phyloP scores from a whole-genome alignment of 306 rosid species.

The Prinsepia uniflora region DNA sequence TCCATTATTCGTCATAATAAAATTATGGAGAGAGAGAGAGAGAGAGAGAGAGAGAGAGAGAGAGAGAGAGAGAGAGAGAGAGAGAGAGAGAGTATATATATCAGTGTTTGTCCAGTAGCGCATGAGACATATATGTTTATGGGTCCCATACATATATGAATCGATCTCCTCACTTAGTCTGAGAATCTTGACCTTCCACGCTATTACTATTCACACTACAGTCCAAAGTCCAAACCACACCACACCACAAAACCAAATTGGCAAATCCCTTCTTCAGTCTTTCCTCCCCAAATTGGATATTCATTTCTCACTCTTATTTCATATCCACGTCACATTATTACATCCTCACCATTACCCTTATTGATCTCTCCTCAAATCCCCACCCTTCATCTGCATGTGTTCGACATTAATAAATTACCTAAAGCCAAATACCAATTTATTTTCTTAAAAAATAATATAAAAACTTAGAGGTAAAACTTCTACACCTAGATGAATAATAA shows the following conservation, averaged over 20 bases:
- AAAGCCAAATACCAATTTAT: not conserved
- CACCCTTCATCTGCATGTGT: not conserved
- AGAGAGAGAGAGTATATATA: not conserved
- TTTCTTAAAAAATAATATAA: too few species aligned
- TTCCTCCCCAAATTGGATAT: slow-evolving; percentile 6
- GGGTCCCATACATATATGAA: slow-evolving; percentile 31
- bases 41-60: not conserved
- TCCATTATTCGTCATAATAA: slow-evolving; percentile 39
- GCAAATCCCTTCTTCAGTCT: slow-evolving; percentile 16
- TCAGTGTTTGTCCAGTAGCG: slow-evolving; percentile 20
- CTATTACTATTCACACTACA: slow-evolving; percentile 1
- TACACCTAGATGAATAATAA: too few species aligned
- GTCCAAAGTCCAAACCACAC: too few species aligned
- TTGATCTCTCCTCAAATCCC: not conserved
- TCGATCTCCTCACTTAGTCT: slow-evolving; percentile 20
- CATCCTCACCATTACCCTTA: not conserved
- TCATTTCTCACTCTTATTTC: slow-evolving; percentile 9
- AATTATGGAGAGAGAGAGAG: slow-evolving; percentile 10
- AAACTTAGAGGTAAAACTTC: too few species aligned
- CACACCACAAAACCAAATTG: not conserved
- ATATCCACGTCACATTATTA: slow-evolving; percentile 3
- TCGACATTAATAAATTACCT: slow-evolving; percentile 6
- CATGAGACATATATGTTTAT: slow-evolving; percentile 19
- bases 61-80: slow-evolving; percentile 18
- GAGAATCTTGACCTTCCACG: slow-evolving; percentile 38